These are phyloP conservation scores for Candolleomyces eurysporus DNA, from an alignment of 768 basidiomycete genomes.

Conservation along the genomic window DNA sequence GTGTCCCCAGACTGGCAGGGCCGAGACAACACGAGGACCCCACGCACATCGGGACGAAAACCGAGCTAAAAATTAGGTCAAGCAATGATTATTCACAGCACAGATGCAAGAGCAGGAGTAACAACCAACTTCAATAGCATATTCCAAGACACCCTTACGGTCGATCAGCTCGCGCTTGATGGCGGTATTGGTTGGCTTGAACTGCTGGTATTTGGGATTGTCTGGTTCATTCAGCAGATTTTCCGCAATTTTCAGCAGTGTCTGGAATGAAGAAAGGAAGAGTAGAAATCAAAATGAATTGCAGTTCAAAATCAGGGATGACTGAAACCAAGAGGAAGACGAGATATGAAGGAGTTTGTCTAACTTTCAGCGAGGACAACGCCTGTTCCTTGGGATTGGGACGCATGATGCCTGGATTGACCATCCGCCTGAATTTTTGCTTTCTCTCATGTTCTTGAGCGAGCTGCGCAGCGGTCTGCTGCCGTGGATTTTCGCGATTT, in stretches of 20 bases:
- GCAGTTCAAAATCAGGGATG: slow-evolving; percentile 10
- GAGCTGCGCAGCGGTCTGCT: slow-evolving; percentile 36
- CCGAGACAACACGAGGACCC: too few relatives aligned
- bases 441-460: slow-evolving; percentile 62
- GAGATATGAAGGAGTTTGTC: slow-evolving; percentile 3
- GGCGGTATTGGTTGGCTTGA: slow-evolving; percentile 71
- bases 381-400: slow-evolving; percentile 65
- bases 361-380: slow-evolving; percentile 62
- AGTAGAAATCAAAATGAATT: slow-evolving; percentile 1
- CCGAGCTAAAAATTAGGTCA: slow-evolving; percentile 53
- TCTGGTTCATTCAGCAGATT: slow-evolving; percentile 74
- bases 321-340: slow-evolving; percentile 13
- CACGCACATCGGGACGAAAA: slow-evolving; percentile 62
- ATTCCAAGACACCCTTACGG: slow-evolving; percentile 75
- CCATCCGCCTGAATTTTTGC: slow-evolving; percentile 69
- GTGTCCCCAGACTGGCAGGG: too few relatives aligned
- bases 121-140: slow-evolving; percentile 70
- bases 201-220: slow-evolving; percentile 67
- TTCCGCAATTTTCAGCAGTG: slow-evolving; percentile 62
- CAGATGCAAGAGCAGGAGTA: slow-evolving; percentile 2
- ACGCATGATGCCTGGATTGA: slow-evolving; percentile 76
- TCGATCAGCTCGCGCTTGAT: slow-evolving; percentile 70
- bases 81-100: background rate
- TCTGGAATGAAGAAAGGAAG: slow-evolving; percentile 37
- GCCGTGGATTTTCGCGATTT: slow-evolving; percentile 27